Evolutionary conservation across 768 basidiomycete genomes (phyloP), one percentile per base, ranked within the genome.

Genomic region (Cytidiella melzeri): DNA sequence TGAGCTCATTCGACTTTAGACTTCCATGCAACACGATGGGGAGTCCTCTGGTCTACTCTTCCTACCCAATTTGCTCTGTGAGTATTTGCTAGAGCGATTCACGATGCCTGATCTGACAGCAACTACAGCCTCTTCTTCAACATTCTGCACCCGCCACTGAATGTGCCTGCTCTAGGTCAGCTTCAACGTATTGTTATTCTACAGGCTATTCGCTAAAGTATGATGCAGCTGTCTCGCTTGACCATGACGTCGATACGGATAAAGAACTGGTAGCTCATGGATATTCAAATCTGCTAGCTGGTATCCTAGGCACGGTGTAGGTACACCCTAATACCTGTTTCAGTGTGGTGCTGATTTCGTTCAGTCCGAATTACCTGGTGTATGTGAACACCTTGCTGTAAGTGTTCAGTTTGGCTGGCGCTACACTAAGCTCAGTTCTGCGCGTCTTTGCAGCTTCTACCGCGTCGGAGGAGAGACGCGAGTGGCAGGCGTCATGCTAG

Each of bases 1-100:
- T 19, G 15, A 19, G 34, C 24, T 39, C 48, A 15, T 28, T 18
- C 19, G 3, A 12, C 44, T 6, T 50, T 58, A 90, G 88, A 93
- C 60, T 76, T 80, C 53, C 60, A 62, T 12, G 71, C 74, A 18
- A 79, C 87, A 12, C 70, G 69, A 18, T 90, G 81, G 69, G 67
- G 61, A 3, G 80, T 85, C 0, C 71, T 99, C 26, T 84, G 85
- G 81, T 68, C 77, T 1, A 94, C 92, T 0, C 68, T 99, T 60
- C 94, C 95, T 3, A 98, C 94, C 1, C 95, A 98, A 61, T 80
- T 97, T 51, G 95, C 95, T 3, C 64, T 99, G 81, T 86, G 53
- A 61, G 88, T 69, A 67, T 63, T 47, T 60, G 55, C 40, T 63
- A 15, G 60, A 61, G 11, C 19, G 11, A 44, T 37, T 4, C 26